These are phyloP conservation scores for Polyporus arcularius DNA, from an alignment of 768 basidiomycete genomes.

Conservation along the genomic window DNA sequence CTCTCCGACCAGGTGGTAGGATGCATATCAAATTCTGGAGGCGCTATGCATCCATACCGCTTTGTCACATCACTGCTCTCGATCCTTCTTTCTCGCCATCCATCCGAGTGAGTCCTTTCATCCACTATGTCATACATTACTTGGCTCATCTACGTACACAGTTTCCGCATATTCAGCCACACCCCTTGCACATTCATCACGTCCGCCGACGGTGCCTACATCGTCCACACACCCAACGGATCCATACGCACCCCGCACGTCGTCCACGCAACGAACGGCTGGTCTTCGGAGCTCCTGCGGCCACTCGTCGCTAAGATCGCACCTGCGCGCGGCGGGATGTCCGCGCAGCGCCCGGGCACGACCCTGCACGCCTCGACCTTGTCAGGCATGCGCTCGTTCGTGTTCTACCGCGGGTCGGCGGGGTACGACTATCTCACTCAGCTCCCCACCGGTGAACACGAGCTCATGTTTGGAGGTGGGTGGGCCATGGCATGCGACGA, in stretches of 20 bases:
- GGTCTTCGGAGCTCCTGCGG: conserved; percentile 70
- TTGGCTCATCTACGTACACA: conserved; percentile 24
- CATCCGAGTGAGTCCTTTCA: conserved; percentile 41
- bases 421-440: conserved; percentile 74
- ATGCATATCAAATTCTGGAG: conserved; percentile 54
- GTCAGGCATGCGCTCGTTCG: conserved; percentile 53
- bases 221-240: conserved; percentile 64
- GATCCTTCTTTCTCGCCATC: conserved; percentile 52
- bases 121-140: neutral
- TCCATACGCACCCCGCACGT: conserved; percentile 58
- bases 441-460: conserved; percentile 43
- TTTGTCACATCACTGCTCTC: conserved; percentile 60
- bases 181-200: conserved; percentile 62
- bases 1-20: conserved; percentile 49
- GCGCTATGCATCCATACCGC: conserved; percentile 71
- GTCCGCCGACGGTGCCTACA: conserved; percentile 41
- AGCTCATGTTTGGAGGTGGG: conserved; percentile 72
- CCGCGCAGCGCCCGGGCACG: conserved; percentile 59
- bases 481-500: conserved; percentile 34
- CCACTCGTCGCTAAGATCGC: conserved; percentile 63
- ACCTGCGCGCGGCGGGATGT: conserved; percentile 62
- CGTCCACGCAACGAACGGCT: conserved; percentile 85
- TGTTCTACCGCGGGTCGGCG: conserved; percentile 51
- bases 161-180: conserved; percentile 59
- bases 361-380: conserved; percentile 28